Conservation (phyloP, 768 basidiomycete genomes). For the Lentinus brumalis region DNA sequence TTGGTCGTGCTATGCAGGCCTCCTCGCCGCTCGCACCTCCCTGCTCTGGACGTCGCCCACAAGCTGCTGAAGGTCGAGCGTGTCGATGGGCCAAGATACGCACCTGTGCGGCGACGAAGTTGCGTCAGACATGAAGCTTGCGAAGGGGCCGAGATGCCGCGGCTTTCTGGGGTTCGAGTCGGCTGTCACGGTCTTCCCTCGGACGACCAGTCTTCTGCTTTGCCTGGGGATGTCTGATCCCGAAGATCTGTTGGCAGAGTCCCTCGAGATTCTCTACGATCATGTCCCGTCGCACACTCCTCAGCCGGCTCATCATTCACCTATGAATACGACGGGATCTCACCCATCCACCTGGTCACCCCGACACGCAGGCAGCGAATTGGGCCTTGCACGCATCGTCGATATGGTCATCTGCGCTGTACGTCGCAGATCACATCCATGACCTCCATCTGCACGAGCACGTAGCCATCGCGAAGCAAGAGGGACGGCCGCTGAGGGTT, state of each 20-base stretch:
- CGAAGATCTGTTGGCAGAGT: slow-evolving; percentile 70
- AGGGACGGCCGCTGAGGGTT: slow-evolving; percentile 33
- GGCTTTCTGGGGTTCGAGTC: neutral
- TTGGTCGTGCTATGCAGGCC: too few species aligned
- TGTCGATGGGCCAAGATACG: neutral
- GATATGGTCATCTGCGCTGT: slow-evolving; percentile 71
- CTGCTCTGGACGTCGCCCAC: neutral
- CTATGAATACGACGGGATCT: slow-evolving; percentile 34
- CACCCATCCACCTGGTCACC: slow-evolving; percentile 48
- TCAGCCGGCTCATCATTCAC: slow-evolving; percentile 55
- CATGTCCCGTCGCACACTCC: slow-evolving; percentile 58
- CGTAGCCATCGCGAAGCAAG: slow-evolving; percentile 19
- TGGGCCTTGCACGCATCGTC: slow-evolving; percentile 80
- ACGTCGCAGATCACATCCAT: slow-evolving; percentile 64
- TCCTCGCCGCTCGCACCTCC: too few species aligned
- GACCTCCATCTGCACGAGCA: slow-evolving; percentile 42
- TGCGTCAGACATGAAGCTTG: slow-evolving; percentile 13
- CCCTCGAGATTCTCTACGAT: slow-evolving; percentile 63
- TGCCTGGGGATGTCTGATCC: slow-evolving; percentile 37
- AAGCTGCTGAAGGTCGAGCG: neutral
- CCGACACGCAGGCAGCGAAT: slow-evolving; percentile 67
- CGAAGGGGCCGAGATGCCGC: neutral
- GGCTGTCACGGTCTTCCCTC: too few species aligned
- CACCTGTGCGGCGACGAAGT: slow-evolving; percentile 17
- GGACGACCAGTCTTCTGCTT: too few species aligned